These are phyloP conservation scores for Boletales sp. DNA, from an alignment of 768 basidiomycete species.

Conservation along the genomic window DNA sequence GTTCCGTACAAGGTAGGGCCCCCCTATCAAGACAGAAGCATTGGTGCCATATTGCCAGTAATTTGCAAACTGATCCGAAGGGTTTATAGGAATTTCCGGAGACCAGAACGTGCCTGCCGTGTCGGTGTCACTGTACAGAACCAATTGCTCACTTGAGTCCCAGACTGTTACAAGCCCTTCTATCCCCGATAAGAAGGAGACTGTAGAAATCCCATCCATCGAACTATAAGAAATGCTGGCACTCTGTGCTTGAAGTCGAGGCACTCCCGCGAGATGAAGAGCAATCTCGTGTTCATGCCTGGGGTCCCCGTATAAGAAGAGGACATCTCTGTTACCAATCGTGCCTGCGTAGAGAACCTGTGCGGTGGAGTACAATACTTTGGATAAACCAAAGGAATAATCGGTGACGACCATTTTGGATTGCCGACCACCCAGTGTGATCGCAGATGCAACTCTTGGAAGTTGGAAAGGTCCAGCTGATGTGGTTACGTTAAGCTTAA, in stretches of 20 bases:
- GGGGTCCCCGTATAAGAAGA: conserved; percentile 59
- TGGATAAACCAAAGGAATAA: conserved; percentile 66
- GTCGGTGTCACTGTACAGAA: conserved; percentile 63
- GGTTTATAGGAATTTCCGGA: conserved; percentile 51
- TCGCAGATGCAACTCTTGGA: conserved; percentile 48
- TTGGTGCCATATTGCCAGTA: conserved; percentile 79
- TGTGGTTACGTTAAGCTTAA: conserved; percentile 60
- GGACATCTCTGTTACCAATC: conserved; percentile 59
- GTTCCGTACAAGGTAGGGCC: conserved; percentile 61
- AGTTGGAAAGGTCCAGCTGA: conserved; percentile 49
- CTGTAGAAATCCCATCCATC: conserved; percentile 34
- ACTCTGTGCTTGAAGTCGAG: conserved; percentile 32
- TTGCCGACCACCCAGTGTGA: conserved; percentile 66
- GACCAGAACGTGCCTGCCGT: conserved; percentile 76
- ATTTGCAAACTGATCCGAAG: conserved; percentile 43
- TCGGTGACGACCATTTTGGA: conserved; percentile 72
- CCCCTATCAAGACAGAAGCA: conserved; percentile 58
- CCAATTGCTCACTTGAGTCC: conserved; percentile 63
- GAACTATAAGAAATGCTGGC: conserved; percentile 22
- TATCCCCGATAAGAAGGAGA: conserved; percentile 56
- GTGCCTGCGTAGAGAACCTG: conserved; percentile 63
- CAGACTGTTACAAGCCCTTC: conserved; percentile 58
- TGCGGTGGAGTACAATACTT: conserved; percentile 67
- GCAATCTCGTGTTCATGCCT: conserved; percentile 54
- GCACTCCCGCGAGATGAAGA: conserved; percentile 45